Percentiles rank a stretch among this genome's conserved stretches.
Evolutionary conservation across 148 eudicot species (phyloP).

Genomic region (Rheum nobile): DNA sequence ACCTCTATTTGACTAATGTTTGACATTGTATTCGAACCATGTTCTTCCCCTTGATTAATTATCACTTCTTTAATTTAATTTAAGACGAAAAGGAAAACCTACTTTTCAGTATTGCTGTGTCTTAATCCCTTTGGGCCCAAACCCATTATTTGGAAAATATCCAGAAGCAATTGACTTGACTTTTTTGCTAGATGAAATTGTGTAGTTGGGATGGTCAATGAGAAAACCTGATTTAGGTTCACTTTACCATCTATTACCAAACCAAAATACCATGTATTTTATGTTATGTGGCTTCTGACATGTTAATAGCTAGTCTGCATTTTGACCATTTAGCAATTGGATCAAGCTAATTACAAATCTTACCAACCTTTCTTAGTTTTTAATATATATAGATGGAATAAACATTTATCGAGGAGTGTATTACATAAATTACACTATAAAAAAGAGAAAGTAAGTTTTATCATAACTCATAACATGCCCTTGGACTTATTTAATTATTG

Average conservation of each 20-base stretch:
- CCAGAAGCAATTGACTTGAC: not conserved
- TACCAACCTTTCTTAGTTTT: not conserved
- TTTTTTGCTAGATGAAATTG: not conserved
- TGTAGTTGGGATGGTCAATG: conserved; percentile 3
- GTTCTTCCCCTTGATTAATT: not conserved
- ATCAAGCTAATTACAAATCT: not conserved
- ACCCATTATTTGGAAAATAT: not conserved
- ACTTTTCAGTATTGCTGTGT: not conserved
- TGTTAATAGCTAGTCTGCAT: not conserved
- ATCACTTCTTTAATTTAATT: not conserved
- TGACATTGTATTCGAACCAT: not conserved
- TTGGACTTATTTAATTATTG: too few relatives aligned
- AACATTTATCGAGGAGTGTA: too few relatives aligned
- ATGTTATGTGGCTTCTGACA: not conserved
- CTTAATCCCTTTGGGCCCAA: not conserved
- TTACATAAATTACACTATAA: too few relatives aligned
- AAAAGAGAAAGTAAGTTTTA: too few relatives aligned
- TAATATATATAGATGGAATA: too few relatives aligned
- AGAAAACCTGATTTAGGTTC: not conserved
- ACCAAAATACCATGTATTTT: not conserved
- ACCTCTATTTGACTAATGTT: not conserved
- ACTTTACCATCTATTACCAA: not conserved
- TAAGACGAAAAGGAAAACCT: not conserved
- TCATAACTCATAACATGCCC: too few relatives aligned
- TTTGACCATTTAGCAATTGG: not conserved